phyloP scores from a whole-genome alignment of 371 early-diverging fungal genomes.

The Chytridium lagenaria region DNA sequence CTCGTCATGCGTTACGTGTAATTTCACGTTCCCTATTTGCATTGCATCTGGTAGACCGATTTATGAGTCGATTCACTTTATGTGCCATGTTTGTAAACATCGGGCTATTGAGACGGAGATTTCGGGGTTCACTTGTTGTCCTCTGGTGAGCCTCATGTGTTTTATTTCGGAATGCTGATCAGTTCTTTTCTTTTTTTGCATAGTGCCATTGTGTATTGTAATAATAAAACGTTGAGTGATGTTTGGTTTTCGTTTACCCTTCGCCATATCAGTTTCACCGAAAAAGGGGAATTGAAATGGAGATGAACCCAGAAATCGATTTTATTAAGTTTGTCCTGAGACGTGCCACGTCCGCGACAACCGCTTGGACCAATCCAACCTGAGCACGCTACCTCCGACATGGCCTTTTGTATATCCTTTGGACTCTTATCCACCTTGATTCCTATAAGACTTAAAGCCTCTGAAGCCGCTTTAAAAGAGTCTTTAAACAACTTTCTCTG shows the following conservation, averaged over 20 bases:
- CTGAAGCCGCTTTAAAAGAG: not conserved
- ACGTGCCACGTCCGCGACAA: too few relatives aligned
- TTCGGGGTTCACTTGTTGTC: slow-evolving; percentile 52
- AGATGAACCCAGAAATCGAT: too few relatives aligned
- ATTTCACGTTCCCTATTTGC: slow-evolving; percentile 57
- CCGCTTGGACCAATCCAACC: too few relatives aligned
- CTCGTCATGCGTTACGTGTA: slow-evolving; percentile 51
- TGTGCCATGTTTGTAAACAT: slow-evolving; percentile 64
- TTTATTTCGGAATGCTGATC: too few relatives aligned
- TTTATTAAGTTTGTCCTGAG: too few relatives aligned
- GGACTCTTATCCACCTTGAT: too few relatives aligned
- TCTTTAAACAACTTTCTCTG: not conserved
- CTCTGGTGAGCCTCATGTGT: slow-evolving; percentile 48
- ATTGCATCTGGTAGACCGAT: slow-evolving; percentile 62
- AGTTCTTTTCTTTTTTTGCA: not conserved
- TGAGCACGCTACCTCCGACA: too few relatives aligned
- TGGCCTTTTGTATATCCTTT: too few relatives aligned
- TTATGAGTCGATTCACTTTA: slow-evolving; percentile 55
- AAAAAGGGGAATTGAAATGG: too few relatives aligned
- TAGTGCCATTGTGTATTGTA: slow-evolving; percentile 4
- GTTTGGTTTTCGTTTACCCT: too few relatives aligned
- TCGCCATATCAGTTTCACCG: too few relatives aligned
- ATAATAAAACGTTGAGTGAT: too few relatives aligned
- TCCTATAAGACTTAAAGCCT: not conserved
- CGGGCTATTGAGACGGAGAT: slow-evolving; percentile 60